Percentiles rank a stretch among this genome's conserved stretches.
Evolutionary conservation across 129 eudicot species (phyloP).

Genomic region (Flaveria sonorensis): DNA sequence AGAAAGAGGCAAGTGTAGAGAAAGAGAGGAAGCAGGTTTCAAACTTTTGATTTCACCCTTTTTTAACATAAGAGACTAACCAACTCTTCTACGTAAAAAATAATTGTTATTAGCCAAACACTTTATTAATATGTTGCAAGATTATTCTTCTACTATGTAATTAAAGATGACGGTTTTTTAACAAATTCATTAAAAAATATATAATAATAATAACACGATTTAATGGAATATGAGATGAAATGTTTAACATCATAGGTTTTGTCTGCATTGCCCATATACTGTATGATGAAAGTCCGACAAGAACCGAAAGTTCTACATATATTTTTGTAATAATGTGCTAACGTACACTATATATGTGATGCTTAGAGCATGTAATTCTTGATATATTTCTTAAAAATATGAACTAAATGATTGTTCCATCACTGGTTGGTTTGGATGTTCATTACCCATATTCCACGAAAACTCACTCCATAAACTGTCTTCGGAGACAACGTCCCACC

Average conservation of each 20-base stretch:
- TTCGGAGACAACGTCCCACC: slow-evolving; percentile 26
- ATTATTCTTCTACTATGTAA: too few species aligned
- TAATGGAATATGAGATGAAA: background rate
- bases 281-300: slow-evolving; percentile 13
- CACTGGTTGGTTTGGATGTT: slow-evolving; percentile 8
- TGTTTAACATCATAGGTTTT: background rate
- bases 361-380: background rate
- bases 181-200: too few species aligned
- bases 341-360: too few species aligned
- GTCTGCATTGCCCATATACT: background rate
- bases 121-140: too few species aligned
- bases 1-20: too few species aligned
- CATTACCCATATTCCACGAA: slow-evolving; percentile 17
- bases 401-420: slow-evolving; percentile 24
- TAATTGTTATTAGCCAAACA: too few species aligned
- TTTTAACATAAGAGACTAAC: too few species aligned
- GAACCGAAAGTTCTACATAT: background rate
- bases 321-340: background rate
- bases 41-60: too few species aligned
- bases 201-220: too few species aligned
- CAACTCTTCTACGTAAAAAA: too few species aligned
- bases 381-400: background rate
- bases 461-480: slow-evolving; percentile 22
- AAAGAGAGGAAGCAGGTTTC: too few species aligned
- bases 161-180: too few species aligned